phyloP scores from a whole-genome alignment of 1,139 yeast species.

The Suhomyces chickasaworum region DNA sequence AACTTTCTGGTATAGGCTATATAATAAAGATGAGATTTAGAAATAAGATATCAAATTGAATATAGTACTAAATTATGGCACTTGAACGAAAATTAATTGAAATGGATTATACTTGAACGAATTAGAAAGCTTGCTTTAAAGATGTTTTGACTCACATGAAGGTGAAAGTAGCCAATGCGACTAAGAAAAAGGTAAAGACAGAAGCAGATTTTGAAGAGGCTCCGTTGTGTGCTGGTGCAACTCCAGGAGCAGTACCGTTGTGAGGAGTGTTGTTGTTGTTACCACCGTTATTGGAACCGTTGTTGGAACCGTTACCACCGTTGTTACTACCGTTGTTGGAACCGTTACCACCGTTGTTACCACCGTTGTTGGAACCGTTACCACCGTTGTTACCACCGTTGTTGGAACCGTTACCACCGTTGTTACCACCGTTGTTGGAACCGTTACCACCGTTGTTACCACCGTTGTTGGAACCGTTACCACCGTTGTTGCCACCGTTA shows the following conservation, averaged over 20 bases:
- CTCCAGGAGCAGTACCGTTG: constrained; percentile 8
- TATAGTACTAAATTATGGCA: not conserved
- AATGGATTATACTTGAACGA: not conserved
- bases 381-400: constrained; percentile 2
- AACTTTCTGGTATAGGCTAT: too few relatives aligned
- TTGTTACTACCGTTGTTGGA: not conserved
- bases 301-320: not conserved
- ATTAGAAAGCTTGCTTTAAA: not conserved
- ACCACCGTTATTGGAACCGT: not conserved
- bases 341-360: not conserved
- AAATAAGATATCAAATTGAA: not conserved
- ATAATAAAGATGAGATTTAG: too few relatives aligned
- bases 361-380: not conserved
- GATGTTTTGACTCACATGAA: constrained; percentile 2
- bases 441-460: constrained; percentile 1
- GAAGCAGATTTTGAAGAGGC: constrained; percentile 5
- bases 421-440: constrained; percentile 6
- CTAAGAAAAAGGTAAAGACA: constrained; percentile 2
- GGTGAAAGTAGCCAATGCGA: constrained; percentile 3
- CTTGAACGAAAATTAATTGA: not conserved
- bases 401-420: not conserved
- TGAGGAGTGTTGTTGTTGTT: not conserved
- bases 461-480: not conserved
- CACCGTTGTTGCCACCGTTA: not conserved
- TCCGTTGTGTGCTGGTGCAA: constrained; percentile 5